Evolutionary conservation across 345 rosid genomes (phyloP), one percentile per base, ranked within the genome.

Genomic region (Pugionium cornutum): DNA sequence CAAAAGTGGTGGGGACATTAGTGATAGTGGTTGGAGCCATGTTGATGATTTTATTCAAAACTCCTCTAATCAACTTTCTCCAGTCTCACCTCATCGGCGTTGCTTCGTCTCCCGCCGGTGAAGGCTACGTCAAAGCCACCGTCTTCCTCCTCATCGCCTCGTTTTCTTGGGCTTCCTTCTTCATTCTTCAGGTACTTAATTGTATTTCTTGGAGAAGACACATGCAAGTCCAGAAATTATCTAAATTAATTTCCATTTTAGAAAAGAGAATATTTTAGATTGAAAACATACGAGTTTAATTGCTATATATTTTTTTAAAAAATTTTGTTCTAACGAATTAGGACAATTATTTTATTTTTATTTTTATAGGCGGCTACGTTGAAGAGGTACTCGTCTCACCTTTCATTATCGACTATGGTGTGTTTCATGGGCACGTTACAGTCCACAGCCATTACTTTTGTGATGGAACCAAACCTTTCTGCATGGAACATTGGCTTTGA

Each of bases 11-110:
- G 30, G 98, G 98, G 66, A 89, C 98, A 3, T 41, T 50, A 41
- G 87, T 86, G 81, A 92, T 94, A 9, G 91, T 88, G 54, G 96
- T 80, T 2, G 97, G 98, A 49, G 95, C 97, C 62, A 80, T 89
- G 84, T 53, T 89, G 57, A 85, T 88, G 91, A 85, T 95, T 35
- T 75, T 89, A 34, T 89, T 86, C 79, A 89, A 86, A 70, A 90
- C 83, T 10, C 89, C 86, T 1, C 62, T 88, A 4, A 64, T 86
- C 37, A 84, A 69, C 60, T 45, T 82, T 78, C 53, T 88, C n/a
- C 84, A 94, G 84, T 77, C 85, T 26, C 81, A 83, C 44, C 46
- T 82, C 53, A 9, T 1, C 43, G 84, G 82, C 32, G 60, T 42
- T 50, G 47, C 47, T 37, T 49, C 31, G 9, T 59, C 47, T 0